A percentile compares a stretch with the other conserved stretches of the same genome.
These are phyloP conservation scores for Cicer yamashitae DNA, from an alignment of 306 rosid species.

Conservation along the genomic window DNA sequence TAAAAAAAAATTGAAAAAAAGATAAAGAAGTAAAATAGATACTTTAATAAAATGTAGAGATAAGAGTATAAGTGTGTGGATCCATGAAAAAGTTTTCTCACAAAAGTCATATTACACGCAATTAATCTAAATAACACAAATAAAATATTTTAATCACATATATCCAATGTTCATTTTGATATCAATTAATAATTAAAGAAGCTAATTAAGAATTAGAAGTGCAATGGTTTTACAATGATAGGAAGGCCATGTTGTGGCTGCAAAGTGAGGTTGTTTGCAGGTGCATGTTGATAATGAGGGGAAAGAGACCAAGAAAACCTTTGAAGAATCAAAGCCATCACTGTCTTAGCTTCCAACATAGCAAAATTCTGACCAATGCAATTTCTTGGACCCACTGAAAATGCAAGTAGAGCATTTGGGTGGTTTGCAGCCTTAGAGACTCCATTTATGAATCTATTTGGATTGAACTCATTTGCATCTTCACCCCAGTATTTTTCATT, in stretches of 20 bases:
- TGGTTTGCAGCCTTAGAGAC: slow-evolving; percentile 49
- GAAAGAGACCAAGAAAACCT: slow-evolving; percentile 48
- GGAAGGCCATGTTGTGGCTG: slow-evolving; percentile 50
- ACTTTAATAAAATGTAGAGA: no score
- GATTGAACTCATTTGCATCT: slow-evolving; percentile 60
- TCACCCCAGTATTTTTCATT: slow-evolving; percentile 50
- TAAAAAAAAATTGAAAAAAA: no score
- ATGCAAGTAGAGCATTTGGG: slow-evolving; percentile 48
- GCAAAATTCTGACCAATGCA: slow-evolving; percentile 58
- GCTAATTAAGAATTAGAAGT: slow-evolving; percentile 10
- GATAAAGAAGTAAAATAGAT: no score
- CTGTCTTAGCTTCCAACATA: slow-evolving; percentile 47
- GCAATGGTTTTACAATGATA: slow-evolving; percentile 39
- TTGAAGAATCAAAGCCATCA: slow-evolving; percentile 43
- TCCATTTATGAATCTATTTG: slow-evolving; percentile 51
- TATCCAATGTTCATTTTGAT: background rate
- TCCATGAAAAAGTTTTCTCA: no score
- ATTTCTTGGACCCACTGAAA: slow-evolving; percentile 47
- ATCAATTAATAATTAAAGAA: background rate
- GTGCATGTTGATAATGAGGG: slow-evolving; percentile 47
- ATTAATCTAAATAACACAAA: no score
- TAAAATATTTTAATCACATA: background rate
- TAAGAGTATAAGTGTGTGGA: no score
- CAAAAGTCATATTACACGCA: no score
- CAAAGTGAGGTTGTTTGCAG: slow-evolving; percentile 32